phyloP scores from a whole-genome alignment of 1,284 basidiomycete genomes.

The Salmacisia buchloeana region DNA sequence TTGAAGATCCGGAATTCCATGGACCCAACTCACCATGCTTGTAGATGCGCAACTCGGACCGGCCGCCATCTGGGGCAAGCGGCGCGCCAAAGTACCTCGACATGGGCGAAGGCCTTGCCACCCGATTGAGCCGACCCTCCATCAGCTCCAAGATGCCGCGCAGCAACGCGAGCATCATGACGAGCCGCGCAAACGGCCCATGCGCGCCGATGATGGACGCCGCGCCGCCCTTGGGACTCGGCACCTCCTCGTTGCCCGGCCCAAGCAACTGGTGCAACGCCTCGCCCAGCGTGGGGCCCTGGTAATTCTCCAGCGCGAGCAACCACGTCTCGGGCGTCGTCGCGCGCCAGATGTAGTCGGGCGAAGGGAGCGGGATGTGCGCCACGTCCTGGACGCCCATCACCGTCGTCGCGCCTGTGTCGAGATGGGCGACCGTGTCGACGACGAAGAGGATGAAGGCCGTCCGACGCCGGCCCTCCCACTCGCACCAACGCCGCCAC shows the following conservation, averaged over 20 bases:
- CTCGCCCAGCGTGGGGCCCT: conserved; percentile 30
- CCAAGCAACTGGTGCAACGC: conserved; percentile 27
- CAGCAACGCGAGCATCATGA: conserved; percentile 35
- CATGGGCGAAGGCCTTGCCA: conserved; percentile 25
- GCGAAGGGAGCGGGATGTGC: conserved; percentile 35
- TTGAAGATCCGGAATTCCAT: background rate
- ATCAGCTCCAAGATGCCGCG: conserved; percentile 39
- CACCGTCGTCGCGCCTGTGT: conserved; percentile 27
- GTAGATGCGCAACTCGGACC: conserved; percentile 20
- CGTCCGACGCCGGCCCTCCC: conserved; percentile 33
- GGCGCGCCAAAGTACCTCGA: conserved; percentile 17
- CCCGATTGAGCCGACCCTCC: conserved; percentile 25
- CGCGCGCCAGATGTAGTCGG: conserved; percentile 34
- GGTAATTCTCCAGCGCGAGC: conserved; percentile 19
- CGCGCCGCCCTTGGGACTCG: conserved; percentile 12
- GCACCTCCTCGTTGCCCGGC: conserved; percentile 11
- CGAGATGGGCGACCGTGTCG: conserved; percentile 36
- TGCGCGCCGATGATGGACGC: conserved; percentile 25
- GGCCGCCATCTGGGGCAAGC: background rate
- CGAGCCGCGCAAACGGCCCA: conserved; percentile 37
- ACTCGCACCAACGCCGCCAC: conserved; percentile 39
- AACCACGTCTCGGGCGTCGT: conserved; percentile 25
- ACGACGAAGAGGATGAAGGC: conserved; percentile 31
- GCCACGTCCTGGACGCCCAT: conserved; percentile 28
- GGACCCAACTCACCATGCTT: conserved; percentile 12